Evolutionary conservation across 169 alveolate species (phyloP).

Genomic region (Plasmodium gonderi): DNA sequence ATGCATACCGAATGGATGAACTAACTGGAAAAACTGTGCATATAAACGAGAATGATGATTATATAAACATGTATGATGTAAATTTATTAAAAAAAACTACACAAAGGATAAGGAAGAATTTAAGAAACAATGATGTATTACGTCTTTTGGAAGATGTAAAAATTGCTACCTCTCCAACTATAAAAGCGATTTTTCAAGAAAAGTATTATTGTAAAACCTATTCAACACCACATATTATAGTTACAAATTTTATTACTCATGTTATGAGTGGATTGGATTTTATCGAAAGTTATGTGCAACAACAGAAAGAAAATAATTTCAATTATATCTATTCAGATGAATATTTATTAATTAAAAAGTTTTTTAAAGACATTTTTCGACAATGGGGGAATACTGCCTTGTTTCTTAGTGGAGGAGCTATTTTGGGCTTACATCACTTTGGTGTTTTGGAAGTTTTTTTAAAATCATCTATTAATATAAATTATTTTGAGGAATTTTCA

Average conservation of each 20-base stretch:
- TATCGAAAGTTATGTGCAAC: conserved; percentile 50
- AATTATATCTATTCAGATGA: conserved; percentile 44
- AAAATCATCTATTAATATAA: conserved; percentile 18
- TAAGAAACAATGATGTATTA: conserved; percentile 32
- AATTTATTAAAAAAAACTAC: conserved; percentile 57
- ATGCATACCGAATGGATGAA: conserved; percentile 67
- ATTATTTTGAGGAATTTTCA: conserved; percentile 27
- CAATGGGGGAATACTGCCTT: conserved; percentile 82
- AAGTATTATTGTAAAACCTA: conserved; percentile 70
- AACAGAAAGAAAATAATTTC: conserved; percentile 25
- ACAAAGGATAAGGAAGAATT: conserved; percentile 36
- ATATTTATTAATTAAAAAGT: conserved; percentile 42
- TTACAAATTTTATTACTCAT: conserved; percentile 49
- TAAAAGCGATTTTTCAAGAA: conserved; percentile 55
- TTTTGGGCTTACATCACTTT: conserved; percentile 79
- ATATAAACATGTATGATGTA: conserved; percentile 64
- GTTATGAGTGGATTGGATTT: conserved; percentile 39
- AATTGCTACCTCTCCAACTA: conserved; percentile 67
- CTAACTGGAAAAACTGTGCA: conserved; percentile 58
- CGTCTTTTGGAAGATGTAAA: conserved; percentile 51
- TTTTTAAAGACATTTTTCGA: conserved; percentile 58
- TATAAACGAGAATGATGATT: conserved; percentile 67
- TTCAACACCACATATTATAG: conserved; percentile 63
- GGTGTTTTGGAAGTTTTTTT: conserved; percentile 79
- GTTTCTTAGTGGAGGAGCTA: conserved; percentile 83